Evolutionary conservation across 1,284 basidiomycete genomes (phyloP).

Genomic region (Abortiporus biennis): DNA sequence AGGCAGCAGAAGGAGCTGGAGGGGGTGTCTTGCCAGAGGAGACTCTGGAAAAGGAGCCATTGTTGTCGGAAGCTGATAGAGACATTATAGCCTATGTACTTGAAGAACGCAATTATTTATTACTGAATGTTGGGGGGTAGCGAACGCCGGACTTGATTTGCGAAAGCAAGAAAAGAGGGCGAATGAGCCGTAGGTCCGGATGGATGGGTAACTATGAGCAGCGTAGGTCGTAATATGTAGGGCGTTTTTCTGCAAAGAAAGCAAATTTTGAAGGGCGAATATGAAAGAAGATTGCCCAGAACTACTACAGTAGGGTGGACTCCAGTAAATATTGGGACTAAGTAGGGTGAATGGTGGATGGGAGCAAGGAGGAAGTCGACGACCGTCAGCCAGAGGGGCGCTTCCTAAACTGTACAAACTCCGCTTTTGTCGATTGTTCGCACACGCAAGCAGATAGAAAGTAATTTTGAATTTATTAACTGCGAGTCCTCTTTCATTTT

Average conservation of each 20-base stretch:
- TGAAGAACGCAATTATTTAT: conserved; percentile 72
- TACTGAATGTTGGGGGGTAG: conserved; percentile 44
- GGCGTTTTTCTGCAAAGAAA: conserved; percentile 25
- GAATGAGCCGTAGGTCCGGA: conserved; percentile 30
- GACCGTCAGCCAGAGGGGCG: conserved; percentile 20
- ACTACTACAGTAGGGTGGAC: conserved; percentile 34
- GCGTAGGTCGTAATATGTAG: conserved; percentile 31
- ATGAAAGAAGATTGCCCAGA: conserved; percentile 31
- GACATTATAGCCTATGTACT: conserved; percentile 72
- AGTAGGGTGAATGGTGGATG: conserved; percentile 42
- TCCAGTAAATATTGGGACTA: conserved; percentile 38
- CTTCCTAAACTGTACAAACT: conserved; percentile 33
- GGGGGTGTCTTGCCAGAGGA: conserved; percentile 84
- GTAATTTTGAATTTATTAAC: no score
- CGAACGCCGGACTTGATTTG: conserved; percentile 20
- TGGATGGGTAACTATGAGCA: conserved; percentile 43
- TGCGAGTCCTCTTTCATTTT: no score
- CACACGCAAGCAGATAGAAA: no score
- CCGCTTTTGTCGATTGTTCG: conserved; percentile 25
- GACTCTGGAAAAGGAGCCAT: conserved; percentile 69
- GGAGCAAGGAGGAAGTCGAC: conserved; percentile 28
- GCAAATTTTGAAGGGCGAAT: conserved; percentile 33
- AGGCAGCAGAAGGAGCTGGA: conserved; percentile 84
- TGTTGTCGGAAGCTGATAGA: conserved; percentile 77
- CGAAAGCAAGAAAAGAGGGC: conserved; percentile 24